phyloP scores from a whole-genome alignment of 2,329 filamentous ascomycete species.

The Penicillium concentricum region DNA sequence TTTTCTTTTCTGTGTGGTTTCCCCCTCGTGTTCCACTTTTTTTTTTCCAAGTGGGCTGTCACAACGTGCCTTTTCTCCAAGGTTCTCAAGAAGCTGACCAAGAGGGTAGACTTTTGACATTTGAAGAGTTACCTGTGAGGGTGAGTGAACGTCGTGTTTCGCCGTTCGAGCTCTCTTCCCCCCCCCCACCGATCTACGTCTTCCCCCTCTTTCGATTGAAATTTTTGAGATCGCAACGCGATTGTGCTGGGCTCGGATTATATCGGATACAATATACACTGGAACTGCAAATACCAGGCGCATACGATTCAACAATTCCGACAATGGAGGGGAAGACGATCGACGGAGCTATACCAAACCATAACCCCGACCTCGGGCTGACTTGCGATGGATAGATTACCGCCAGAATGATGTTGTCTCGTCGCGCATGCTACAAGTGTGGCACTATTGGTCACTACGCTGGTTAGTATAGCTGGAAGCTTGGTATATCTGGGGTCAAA shows the following conservation, averaged over 20 bases:
- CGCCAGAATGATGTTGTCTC: slow-evolving; percentile 72
- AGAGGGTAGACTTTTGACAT: slow-evolving; percentile 22
- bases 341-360: slow-evolving; percentile 3
- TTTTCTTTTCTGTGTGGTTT: slow-evolving; percentile 4
- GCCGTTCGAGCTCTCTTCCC: slow-evolving; percentile 2
- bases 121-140: slow-evolving; percentile 27
- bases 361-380: slow-evolving; percentile 10
- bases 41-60: slow-evolving; percentile 30
- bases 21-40: slow-evolving; percentile 12
- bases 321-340: slow-evolving; percentile 9
- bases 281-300: background rate
- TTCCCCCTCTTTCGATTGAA: slow-evolving; percentile 8
- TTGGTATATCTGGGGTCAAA: background rate
- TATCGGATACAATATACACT: background rate
- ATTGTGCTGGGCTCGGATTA: background rate
- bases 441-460: slow-evolving; percentile 75
- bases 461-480: slow-evolving; percentile 36
- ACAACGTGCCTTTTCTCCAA: slow-evolving; percentile 25
- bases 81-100: slow-evolving; percentile 30
- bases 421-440: slow-evolving; percentile 75
- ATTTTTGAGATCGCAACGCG: slow-evolving; percentile 2
- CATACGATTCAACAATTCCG: background rate
- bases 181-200: slow-evolving; percentile 9
- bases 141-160: slow-evolving; percentile 25
- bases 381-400: slow-evolving; percentile 21